Evolutionary conservation across 2,329 filamentous ascomycete genomes (phyloP), one percentile per base, ranked within the genome.

Genomic region (Aureobasidium pullulans): DNA sequence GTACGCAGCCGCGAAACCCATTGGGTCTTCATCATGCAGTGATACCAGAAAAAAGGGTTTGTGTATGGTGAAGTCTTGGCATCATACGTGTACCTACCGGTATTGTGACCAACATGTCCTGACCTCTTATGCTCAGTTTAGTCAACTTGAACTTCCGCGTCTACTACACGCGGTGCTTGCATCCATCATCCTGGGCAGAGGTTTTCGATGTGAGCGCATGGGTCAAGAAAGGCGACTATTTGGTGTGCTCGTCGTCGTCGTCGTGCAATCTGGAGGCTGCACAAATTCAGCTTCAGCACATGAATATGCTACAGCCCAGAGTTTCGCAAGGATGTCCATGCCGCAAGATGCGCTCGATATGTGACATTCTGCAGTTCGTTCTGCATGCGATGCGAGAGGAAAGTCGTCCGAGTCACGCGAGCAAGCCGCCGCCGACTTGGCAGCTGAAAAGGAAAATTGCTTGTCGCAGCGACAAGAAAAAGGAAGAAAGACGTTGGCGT

Each of bases 361-460:
- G 34, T 36, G 34, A 36, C 8, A 9, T 36, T 36, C 4, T 13
- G 34, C 34, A 9, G 2, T 36, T 36, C 13, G 13, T 36, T 36
- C 13, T 36, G 34, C 8, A 8, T 36, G 8, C 8, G 34, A 9
- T 36, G 34, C 2, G 6, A 8, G 10, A 49, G 9, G 48, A 32
- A 4, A 6, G 34, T n/a, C 6, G 11, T 23, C 28, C 49, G 37
- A 19, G 28, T 42, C 37, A 54, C 50, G n/a, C 50, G 50, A 54
- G 9, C 39, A 23, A 32, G 50, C 50, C 37, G 34, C 42, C 8
- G 23, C 23, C 34, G 10, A 43, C 50, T 54, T 54, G 50, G 50
- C 50, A 54, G 50, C 50, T 31, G 49, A 28, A 50, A 48, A 50
- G n/a, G 49, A 28, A 50, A 48, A 50, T 40, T 43, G 32, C 28